Conservation (phyloP, 208 protist genomes). For the Leishmania gerbilli region DNA sequence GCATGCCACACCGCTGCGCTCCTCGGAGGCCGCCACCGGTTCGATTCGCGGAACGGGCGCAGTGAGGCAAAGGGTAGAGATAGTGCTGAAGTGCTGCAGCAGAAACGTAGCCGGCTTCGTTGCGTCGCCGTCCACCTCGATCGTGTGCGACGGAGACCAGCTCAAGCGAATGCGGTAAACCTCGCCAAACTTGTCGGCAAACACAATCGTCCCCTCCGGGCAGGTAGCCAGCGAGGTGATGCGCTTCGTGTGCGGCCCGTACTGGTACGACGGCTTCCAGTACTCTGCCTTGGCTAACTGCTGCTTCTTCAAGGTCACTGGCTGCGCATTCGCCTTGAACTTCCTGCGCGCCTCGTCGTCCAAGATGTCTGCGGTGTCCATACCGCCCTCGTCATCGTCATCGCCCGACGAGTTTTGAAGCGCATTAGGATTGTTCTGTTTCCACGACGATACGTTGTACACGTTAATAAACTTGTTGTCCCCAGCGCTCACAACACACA, state of each 20-base stretch:
- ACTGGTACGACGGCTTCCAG: slow-evolving; percentile 57
- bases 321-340: not conserved
- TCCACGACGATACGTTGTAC: slow-evolving; percentile 58
- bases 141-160: slow-evolving; percentile 52
- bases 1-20: slow-evolving; percentile 24
- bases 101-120: slow-evolving; percentile 52
- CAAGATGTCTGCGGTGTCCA: slow-evolving; percentile 13
- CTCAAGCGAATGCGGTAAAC: slow-evolving; percentile 69
- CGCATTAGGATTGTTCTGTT: slow-evolving; percentile 40
- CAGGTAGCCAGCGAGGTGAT: slow-evolving; percentile 67
- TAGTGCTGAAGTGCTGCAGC: slow-evolving; percentile 88
- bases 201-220: slow-evolving; percentile 69
- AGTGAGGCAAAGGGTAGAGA: slow-evolving; percentile 68
- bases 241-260: slow-evolving; percentile 84
- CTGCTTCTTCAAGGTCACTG: slow-evolving; percentile 11
- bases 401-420: slow-evolving; percentile 30
- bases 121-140: slow-evolving; percentile 51
- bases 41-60: slow-evolving; percentile 51
- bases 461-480: slow-evolving; percentile 84
- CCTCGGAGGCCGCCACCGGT: slow-evolving; percentile 30
- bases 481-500: slow-evolving; percentile 74
- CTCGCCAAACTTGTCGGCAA: slow-evolving; percentile 92
- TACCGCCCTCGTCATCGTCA: slow-evolving; percentile 13
- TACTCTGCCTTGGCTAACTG: slow-evolving; percentile 27
- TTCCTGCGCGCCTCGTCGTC: slow-evolving; percentile 5